Evolutionary conservation across 2,329 filamentous ascomycete genomes (phyloP).

Genomic region (Clonostachys rhizophaga): DNA sequence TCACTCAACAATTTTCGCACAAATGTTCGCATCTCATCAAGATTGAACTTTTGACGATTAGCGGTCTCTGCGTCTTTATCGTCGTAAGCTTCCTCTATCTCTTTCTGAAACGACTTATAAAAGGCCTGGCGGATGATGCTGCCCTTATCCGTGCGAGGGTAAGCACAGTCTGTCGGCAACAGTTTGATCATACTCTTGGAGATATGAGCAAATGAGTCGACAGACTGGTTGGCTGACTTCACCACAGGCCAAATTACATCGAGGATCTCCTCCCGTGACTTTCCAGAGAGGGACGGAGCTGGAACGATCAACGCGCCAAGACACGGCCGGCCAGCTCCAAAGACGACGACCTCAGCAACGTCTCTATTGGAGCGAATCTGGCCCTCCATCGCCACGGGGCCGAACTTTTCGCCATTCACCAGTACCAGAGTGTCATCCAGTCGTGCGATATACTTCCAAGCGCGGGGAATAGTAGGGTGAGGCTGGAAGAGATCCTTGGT

Average conservation of each 20-base stretch:
- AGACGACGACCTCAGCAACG: slow-evolving; percentile 52
- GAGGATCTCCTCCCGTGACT: slow-evolving; percentile 19
- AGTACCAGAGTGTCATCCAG: slow-evolving; percentile 55
- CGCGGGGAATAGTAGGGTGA: slow-evolving; percentile 42
- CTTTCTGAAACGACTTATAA: slow-evolving; percentile 32
- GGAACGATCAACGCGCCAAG: slow-evolving; percentile 53
- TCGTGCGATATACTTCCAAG: slow-evolving; percentile 57
- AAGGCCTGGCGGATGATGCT: slow-evolving; percentile 44
- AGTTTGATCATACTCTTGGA: slow-evolving; percentile 42
- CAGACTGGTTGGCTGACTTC: slow-evolving; percentile 15
- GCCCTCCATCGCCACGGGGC: slow-evolving; percentile 57
- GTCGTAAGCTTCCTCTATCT: slow-evolving; percentile 34
- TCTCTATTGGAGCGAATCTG: slow-evolving; percentile 36
- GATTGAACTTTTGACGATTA: slow-evolving; percentile 7
- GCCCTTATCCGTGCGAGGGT: slow-evolving; percentile 47
- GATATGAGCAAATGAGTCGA: slow-evolving; percentile 25
- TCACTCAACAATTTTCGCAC: slow-evolving; percentile 18
- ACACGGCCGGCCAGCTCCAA: slow-evolving; percentile 52
- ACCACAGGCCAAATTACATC: slow-evolving; percentile 22
- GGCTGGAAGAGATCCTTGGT: slow-evolving; percentile 59
- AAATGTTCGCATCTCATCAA: slow-evolving; percentile 22
- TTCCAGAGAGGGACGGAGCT: slow-evolving; percentile 6
- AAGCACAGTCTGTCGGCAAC: slow-evolving; percentile 30
- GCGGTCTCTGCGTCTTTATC: neutral
- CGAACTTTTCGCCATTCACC: slow-evolving; percentile 65